phyloP scores from a whole-genome alignment of 257 asterid genomes.

The Cruciata laevipes region DNA sequence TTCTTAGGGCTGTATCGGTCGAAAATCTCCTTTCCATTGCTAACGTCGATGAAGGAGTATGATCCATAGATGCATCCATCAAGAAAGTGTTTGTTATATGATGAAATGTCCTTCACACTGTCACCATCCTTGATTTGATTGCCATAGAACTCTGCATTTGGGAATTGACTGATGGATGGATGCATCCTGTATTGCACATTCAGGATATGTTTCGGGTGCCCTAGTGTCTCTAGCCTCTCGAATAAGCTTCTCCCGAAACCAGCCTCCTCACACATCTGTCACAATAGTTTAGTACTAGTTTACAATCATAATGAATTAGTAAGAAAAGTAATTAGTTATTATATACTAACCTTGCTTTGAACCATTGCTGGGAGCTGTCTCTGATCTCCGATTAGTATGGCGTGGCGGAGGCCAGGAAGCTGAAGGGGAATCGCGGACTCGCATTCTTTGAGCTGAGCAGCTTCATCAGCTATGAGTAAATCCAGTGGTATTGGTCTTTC shows the following conservation, averaged over 20 bases:
- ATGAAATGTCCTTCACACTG: slow-evolving; percentile 30
- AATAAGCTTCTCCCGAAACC: slow-evolving; percentile 72
- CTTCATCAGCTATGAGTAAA: slow-evolving; percentile 65
- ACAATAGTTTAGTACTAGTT: background rate
- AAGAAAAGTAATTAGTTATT: background rate
- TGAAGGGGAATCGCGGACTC: slow-evolving; percentile 71
- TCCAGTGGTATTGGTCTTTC: slow-evolving; percentile 26
- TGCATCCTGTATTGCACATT: slow-evolving; percentile 79
- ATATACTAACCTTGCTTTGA: slow-evolving; percentile 50
- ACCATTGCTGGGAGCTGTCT: slow-evolving; percentile 79
- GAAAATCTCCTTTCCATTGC: slow-evolving; percentile 44
- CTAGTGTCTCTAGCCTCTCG: slow-evolving; percentile 56
- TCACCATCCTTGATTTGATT: slow-evolving; percentile 40
- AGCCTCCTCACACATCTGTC: slow-evolving; percentile 45
- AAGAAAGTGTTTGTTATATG: slow-evolving; percentile 32
- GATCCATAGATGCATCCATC: slow-evolving; percentile 44
- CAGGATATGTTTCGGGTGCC: slow-evolving; percentile 52
- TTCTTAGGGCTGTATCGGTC: slow-evolving; percentile 38
- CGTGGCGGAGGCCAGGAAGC: slow-evolving; percentile 56
- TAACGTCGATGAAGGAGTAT: slow-evolving; percentile 59
- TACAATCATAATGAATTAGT: too few species aligned
- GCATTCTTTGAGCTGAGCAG: slow-evolving; percentile 82
- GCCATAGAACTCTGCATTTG: slow-evolving; percentile 54
- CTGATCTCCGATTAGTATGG: slow-evolving; percentile 76
- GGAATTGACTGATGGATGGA: slow-evolving; percentile 68